phyloP scores from a whole-genome alignment of 768 basidiomycete genomes.

The Cubamyces sp. region DNA sequence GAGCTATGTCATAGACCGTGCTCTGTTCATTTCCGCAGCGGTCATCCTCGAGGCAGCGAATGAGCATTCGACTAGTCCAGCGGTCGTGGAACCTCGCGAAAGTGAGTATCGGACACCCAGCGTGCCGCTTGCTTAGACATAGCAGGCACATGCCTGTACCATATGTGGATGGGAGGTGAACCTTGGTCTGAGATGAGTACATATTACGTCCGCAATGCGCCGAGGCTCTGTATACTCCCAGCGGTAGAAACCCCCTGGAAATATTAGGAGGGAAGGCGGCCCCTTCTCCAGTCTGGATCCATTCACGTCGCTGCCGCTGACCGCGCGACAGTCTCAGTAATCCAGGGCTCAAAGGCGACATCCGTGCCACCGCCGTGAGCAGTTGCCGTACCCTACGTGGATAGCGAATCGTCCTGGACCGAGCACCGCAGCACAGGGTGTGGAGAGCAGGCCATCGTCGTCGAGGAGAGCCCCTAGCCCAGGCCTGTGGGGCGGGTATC shows the following conservation, averaged over 20 bases:
- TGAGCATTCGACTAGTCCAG: no score
- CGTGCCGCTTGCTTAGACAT: neutral
- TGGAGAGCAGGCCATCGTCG: neutral
- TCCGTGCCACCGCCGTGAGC: neutral
- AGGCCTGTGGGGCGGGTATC: no score
- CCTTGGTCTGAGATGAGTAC: neutral
- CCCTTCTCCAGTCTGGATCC: neutral
- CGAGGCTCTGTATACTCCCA: neutral
- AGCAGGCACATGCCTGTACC: neutral
- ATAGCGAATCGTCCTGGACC: no score
- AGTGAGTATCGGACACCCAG: no score
- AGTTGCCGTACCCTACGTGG: no score
- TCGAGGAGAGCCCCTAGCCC: no score
- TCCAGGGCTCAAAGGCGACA: neutral
- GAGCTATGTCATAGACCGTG: no score
- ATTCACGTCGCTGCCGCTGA: neutral
- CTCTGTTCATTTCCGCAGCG: neutral
- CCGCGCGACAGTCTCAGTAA: neutral
- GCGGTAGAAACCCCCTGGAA: constrained; percentile 13
- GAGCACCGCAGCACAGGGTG: neutral
- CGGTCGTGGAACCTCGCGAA: no score
- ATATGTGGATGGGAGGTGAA: no score
- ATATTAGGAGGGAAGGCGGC: neutral
- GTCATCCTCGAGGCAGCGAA: no score
- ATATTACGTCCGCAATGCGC: neutral